These are phyloP conservation scores for Boletellus ananiceps DNA, from an alignment of 768 basidiomycete species.

Conservation along the genomic window DNA sequence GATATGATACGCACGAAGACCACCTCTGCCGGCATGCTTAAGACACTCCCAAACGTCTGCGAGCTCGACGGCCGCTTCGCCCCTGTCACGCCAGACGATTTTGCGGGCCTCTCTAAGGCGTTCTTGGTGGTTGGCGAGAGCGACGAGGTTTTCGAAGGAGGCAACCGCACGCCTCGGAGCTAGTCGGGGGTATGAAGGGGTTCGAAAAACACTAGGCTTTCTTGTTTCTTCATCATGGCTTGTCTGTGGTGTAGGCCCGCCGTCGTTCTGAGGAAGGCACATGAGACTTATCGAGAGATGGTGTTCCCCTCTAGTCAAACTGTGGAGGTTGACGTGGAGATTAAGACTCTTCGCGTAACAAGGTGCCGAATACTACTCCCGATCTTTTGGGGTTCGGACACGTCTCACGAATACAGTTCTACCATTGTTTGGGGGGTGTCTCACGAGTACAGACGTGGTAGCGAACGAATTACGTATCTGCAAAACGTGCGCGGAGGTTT, in stretches of 20 bases:
- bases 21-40: slow-evolving; percentile 67
- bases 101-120: slow-evolving; percentile 65
- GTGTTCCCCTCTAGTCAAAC: neutral
- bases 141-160: slow-evolving; percentile 81
- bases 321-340: neutral
- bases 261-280: slow-evolving; percentile 1
- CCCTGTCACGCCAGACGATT: slow-evolving; percentile 78
- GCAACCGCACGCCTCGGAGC: slow-evolving; percentile 56
- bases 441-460: neutral
- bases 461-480: slow-evolving; percentile 1
- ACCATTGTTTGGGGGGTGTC: too few relatives aligned
- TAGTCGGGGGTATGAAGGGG: slow-evolving; percentile 42
- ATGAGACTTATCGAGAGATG: slow-evolving; percentile 1
- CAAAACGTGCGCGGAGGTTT: neutral
- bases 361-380: neutral
- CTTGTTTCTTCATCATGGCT: neutral
- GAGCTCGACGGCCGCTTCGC: slow-evolving; percentile 70
- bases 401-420: too few relatives aligned
- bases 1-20: slow-evolving; percentile 51
- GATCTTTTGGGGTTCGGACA: neutral
- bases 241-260: neutral
- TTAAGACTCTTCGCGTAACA: neutral
- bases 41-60: slow-evolving; percentile 59
- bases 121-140: slow-evolving; percentile 81
- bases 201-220: slow-evolving; percentile 11